Evolutionary conservation across 768 basidiomycete genomes (phyloP).

Genomic region (Lanmaoa rubissima): DNA sequence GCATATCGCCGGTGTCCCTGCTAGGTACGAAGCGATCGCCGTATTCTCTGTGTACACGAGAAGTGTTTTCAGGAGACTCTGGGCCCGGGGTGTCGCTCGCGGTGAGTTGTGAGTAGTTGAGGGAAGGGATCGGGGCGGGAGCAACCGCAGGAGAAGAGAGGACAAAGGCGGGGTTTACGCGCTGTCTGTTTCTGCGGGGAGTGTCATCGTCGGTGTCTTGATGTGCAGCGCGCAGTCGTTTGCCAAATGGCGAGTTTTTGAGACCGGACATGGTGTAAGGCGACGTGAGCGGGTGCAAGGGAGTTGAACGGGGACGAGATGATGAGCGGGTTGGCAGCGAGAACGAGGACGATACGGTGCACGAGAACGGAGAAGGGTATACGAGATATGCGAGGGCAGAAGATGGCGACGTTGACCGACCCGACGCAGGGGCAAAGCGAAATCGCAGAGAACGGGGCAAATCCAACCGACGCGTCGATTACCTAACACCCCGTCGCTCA

Average conservation of each 20-base stretch:
- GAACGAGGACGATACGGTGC: background rate
- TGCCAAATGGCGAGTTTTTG: constrained; percentile 84
- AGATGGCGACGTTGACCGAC: constrained; percentile 11
- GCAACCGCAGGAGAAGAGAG: constrained; percentile 33
- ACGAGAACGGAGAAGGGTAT: background rate
- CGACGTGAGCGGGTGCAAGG: background rate
- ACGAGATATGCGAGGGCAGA: background rate
- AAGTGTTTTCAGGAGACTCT: constrained; percentile 37
- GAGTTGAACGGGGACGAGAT: background rate
- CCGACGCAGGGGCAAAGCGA: constrained; percentile 26
- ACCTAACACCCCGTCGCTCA: constrained; percentile 19
- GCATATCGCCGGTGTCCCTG: constrained; percentile 56
- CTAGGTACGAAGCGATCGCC: constrained; percentile 65
- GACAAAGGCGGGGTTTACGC: constrained; percentile 55
- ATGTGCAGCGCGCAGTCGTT: constrained; percentile 73
- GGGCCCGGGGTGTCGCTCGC: constrained; percentile 51
- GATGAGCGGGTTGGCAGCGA: background rate
- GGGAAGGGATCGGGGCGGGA: constrained; percentile 50
- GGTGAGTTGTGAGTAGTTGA: constrained; percentile 50
- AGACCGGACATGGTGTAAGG: constrained; percentile 58
- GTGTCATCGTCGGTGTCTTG: constrained; percentile 55
- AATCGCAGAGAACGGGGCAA: constrained; percentile 15
- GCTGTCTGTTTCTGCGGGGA: constrained; percentile 49
- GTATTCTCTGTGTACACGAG: constrained; percentile 40
- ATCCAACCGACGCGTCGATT: constrained; percentile 33